phyloP scores from a whole-genome alignment of 352 stramenopile genomes.

The Thalassiosira exigua region DNA sequence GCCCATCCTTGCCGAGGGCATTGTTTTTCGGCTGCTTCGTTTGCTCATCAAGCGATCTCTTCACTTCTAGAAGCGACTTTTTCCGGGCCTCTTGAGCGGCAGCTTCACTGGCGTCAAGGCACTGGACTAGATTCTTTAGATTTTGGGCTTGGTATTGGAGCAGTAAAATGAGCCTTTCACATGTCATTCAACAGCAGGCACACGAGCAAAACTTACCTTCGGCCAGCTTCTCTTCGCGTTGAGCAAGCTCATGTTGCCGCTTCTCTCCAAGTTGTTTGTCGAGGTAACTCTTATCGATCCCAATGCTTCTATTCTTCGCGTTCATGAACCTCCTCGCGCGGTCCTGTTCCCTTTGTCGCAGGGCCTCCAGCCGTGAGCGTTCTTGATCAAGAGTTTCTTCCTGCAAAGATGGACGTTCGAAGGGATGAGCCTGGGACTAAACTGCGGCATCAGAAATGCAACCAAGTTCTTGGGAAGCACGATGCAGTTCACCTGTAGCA shows the following conservation, averaged over 20 bases:
- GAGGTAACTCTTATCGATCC: slow-evolving; percentile 34
- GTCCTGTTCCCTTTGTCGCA: slow-evolving; percentile 46
- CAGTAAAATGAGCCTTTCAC: too few relatives aligned
- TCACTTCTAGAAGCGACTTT: slow-evolving; percentile 45
- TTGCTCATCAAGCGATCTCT: slow-evolving; percentile 53
- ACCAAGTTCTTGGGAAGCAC: too few relatives aligned
- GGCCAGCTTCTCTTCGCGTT: slow-evolving; percentile 47
- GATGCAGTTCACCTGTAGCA: slow-evolving; percentile 1
- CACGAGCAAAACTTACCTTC: slow-evolving; percentile 46
- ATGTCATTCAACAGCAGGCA: too few relatives aligned
- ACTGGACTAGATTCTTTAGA: slow-evolving; percentile 38
- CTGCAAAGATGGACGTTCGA: slow-evolving; percentile 19
- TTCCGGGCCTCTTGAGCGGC: slow-evolving; percentile 25
- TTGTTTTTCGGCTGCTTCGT: slow-evolving; percentile 55
- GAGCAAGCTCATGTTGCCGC: slow-evolving; percentile 18
- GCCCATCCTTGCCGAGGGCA: slow-evolving; percentile 47
- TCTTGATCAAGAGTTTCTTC: slow-evolving; percentile 43
- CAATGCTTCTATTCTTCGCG: slow-evolving; percentile 57
- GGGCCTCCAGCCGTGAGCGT: slow-evolving; percentile 34
- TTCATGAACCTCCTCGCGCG: slow-evolving; percentile 61
- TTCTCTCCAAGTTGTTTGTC: slow-evolving; percentile 55
- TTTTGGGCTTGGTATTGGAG: slow-evolving; percentile 49
- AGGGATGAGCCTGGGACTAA: too few relatives aligned
- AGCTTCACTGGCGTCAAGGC: slow-evolving; percentile 35
- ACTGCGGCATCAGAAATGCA: too few relatives aligned